These are phyloP conservation scores for Diaporthe sp. DNA, from an alignment of 2,329 filamentous ascomycete species.

Conservation along the genomic window DNA sequence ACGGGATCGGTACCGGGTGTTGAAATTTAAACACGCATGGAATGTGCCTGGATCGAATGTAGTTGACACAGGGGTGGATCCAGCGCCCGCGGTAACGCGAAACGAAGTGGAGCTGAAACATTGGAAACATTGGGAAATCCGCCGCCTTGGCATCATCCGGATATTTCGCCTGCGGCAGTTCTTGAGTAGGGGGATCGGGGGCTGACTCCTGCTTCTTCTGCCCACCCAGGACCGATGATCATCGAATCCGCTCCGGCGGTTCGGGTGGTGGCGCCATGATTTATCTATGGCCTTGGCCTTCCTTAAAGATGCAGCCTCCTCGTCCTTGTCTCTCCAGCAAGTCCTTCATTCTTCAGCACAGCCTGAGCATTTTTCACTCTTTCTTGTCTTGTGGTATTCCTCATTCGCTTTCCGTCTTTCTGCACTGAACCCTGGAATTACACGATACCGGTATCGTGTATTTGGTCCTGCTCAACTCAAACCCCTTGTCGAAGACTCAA, in stretches of 20 bases:
- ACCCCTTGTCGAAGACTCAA: neutral
- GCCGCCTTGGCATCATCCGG: conserved; percentile 29
- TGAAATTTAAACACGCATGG: conserved; percentile 21
- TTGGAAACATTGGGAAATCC: conserved; percentile 25
- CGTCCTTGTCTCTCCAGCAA: neutral
- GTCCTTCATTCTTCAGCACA: neutral
- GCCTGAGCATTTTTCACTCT: conserved; percentile 18
- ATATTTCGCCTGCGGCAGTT: conserved; percentile 25
- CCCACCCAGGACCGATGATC: conserved; percentile 17
- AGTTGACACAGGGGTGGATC: conserved; percentile 30
- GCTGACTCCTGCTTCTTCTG: conserved; percentile 12
- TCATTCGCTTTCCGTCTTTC: conserved; percentile 28
- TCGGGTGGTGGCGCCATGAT: neutral
- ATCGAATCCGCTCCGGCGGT: conserved; percentile 11
- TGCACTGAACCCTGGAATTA: conserved; percentile 22
- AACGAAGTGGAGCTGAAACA: conserved; percentile 31
- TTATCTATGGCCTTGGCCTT: conserved; percentile 7
- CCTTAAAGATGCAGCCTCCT: conserved; percentile 10
- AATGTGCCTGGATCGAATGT: conserved; percentile 22
- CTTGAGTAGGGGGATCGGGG: conserved; percentile 10
- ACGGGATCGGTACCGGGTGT: conserved; percentile 3
- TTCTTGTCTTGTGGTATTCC: conserved; percentile 21
- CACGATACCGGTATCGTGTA: conserved; percentile 33
- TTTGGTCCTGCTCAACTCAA: conserved; percentile 14
- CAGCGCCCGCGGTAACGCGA: conserved; percentile 13